Evolutionary conservation across 768 basidiomycete genomes (phyloP).

Genomic region (Phanerochaete sordida): DNA sequence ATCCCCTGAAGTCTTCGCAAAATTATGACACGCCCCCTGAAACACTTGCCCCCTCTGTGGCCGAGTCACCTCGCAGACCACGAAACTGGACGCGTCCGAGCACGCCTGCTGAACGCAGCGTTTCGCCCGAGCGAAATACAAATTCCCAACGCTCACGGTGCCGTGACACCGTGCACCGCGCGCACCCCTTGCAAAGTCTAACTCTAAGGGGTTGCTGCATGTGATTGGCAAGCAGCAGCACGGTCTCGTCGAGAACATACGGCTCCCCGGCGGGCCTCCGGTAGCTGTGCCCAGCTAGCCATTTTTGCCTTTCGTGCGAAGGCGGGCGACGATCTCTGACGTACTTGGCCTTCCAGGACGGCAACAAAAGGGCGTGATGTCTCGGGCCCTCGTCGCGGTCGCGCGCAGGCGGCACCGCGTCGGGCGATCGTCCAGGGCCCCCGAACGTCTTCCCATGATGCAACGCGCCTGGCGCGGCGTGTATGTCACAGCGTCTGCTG

Average conservation of each 20-base stretch:
- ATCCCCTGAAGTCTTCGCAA: too few species aligned
- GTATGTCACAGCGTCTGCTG: neutral
- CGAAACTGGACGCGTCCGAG: too few species aligned
- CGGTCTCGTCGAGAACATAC: neutral
- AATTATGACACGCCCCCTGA: too few species aligned
- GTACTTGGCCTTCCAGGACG: neutral
- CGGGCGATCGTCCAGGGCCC: neutral
- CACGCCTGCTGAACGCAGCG: too few species aligned
- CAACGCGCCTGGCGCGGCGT: neutral
- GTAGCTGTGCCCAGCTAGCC: neutral
- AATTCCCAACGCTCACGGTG: neutral
- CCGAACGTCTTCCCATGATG: neutral
- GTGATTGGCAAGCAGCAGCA: neutral
- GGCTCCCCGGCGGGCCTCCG: neutral
- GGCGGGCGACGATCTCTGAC: slow-evolving; percentile 1
- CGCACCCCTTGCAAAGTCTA: neutral
- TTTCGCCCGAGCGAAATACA: neutral
- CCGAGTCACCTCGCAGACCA: too few species aligned
- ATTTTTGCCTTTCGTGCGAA: neutral
- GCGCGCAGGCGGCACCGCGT: too few species aligned
- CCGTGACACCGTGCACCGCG: neutral
- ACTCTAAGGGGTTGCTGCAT: neutral
- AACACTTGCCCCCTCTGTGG: too few species aligned
- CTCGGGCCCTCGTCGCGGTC: neutral
- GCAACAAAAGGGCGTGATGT: neutral